Evolutionary conservation across 192 early-diverging fungal genomes (phyloP).

Genomic region (Rhizophagus clarus): DNA sequence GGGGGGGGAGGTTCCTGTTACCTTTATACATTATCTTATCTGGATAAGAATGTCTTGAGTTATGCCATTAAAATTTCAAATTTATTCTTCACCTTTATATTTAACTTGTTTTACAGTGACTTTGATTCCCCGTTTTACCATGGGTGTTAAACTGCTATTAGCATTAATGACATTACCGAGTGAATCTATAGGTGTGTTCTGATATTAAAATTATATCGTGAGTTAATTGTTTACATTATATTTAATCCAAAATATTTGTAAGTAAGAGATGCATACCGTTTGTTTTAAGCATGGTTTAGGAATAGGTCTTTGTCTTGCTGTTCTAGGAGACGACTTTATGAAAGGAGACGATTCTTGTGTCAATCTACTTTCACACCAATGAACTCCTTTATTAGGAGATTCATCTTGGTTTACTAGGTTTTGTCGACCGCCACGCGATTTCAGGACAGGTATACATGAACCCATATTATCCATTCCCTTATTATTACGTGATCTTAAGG

Average conservation of each 20-base stretch:
- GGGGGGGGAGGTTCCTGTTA: background rate
- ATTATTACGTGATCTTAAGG: background rate
- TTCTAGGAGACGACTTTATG: background rate
- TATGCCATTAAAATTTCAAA: background rate
- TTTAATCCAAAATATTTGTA: background rate
- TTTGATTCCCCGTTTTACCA: conserved; percentile 13
- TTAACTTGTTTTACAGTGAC: background rate
- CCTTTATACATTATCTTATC: background rate
- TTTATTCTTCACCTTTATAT: conserved; percentile 1
- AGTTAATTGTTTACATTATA: background rate
- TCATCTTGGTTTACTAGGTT: background rate
- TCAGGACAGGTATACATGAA: background rate
- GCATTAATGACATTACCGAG: conserved; percentile 13
- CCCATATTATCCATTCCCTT: background rate
- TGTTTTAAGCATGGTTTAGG: background rate
- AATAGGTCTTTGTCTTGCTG: conserved; percentile 10
- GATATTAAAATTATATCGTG: background rate
- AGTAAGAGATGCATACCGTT: background rate
- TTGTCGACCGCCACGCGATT: background rate
- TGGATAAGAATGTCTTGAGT: too few relatives aligned
- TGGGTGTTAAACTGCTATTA: background rate
- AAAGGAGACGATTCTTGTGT: background rate
- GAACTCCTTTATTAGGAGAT: background rate
- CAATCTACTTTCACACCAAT: background rate
- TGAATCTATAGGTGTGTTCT: conserved; percentile 4